Conservation (phyloP, 352 stramenopile species). For the Halophytophthora batemanensis region DNA sequence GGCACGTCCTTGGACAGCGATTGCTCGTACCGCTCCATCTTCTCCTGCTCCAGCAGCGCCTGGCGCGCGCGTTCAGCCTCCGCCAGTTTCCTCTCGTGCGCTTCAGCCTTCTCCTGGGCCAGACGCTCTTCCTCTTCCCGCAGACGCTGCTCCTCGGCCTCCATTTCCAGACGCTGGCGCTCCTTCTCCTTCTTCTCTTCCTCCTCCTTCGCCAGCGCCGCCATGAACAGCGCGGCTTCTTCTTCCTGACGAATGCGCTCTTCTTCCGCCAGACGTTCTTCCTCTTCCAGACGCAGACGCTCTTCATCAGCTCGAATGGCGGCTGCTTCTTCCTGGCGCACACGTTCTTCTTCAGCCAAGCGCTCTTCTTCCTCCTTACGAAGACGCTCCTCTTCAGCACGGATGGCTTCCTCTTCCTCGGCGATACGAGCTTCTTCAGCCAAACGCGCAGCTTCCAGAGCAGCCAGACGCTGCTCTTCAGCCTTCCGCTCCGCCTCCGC, state of each 20-base stretch:
- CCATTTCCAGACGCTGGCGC: slow-evolving; percentile 28
- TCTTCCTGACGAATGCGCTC: slow-evolving; percentile 24
- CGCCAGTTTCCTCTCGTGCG: slow-evolving; percentile 41
- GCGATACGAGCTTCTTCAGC: slow-evolving; percentile 1
- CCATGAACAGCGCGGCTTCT: slow-evolving; percentile 6
- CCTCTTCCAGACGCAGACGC: slow-evolving; percentile 25
- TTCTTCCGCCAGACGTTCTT: slow-evolving; percentile 24
- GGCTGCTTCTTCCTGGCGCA: slow-evolving; percentile 20
- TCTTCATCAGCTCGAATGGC: slow-evolving; percentile 16
- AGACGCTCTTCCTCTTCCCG: slow-evolving; percentile 15
- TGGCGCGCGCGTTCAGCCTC: slow-evolving; percentile 48
- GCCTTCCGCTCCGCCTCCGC: slow-evolving; percentile 24
- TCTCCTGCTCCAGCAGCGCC: slow-evolving; percentile 55
- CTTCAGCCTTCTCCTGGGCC: slow-evolving; percentile 17
- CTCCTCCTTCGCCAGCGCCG: slow-evolving; percentile 15
- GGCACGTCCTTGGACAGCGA: slow-evolving; percentile 85
- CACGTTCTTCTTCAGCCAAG: slow-evolving; percentile 19
- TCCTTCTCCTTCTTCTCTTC: slow-evolving; percentile 16
- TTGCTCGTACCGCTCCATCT: slow-evolving; percentile 83
- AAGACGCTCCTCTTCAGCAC: slow-evolving; percentile 12
- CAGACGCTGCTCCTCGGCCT: slow-evolving; percentile 26
- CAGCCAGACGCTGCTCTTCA: slow-evolving; percentile 31
- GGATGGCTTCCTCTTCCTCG: background rate
- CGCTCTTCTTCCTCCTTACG: slow-evolving; percentile 25
- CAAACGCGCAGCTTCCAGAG: slow-evolving; percentile 26